These are phyloP conservation scores for Sesbania bispinosa DNA, from an alignment of 306 rosid species.

Conservation along the genomic window DNA sequence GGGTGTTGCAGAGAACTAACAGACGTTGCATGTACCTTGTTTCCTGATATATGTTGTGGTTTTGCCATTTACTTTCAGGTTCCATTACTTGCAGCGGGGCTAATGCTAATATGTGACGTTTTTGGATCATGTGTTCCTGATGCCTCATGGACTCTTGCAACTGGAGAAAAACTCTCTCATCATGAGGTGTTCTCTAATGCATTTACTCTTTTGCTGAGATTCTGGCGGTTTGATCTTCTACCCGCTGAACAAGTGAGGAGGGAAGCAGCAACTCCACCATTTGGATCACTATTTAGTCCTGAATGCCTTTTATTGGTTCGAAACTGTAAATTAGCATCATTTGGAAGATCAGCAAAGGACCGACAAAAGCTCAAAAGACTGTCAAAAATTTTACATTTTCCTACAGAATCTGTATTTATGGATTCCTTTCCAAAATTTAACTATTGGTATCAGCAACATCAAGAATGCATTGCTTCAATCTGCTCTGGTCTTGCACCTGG, in stretches of 20 bases:
- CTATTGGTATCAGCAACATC: conserved; percentile 81
- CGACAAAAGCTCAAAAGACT: conserved; percentile 50
- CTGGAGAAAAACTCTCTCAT: conserved; percentile 73
- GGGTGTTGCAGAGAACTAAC: conserved; percentile 1
- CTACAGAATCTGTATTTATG: conserved; percentile 54
- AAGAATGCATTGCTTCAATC: conserved; percentile 78
- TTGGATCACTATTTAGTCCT: conserved; percentile 69
- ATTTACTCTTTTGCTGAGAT: conserved; percentile 75
- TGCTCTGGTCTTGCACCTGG: conserved; percentile 67
- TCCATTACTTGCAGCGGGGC: conserved; percentile 74
- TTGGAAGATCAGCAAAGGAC: conserved; percentile 53
- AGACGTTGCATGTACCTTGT: conserved; percentile 10
- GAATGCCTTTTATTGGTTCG: conserved; percentile 83
- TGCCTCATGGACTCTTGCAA: conserved; percentile 46
- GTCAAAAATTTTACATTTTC: conserved; percentile 46
- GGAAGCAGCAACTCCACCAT: conserved; percentile 47
- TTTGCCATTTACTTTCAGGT: conserved; percentile 52
- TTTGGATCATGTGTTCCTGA: conserved; percentile 70
- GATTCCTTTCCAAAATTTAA: conserved; percentile 80
- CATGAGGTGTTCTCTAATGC: conserved; percentile 82
- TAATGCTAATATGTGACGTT: conserved; percentile 84
- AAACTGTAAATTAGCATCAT: conserved; percentile 52
- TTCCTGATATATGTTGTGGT: conserved; percentile 26
- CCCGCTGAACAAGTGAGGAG: conserved; percentile 64
- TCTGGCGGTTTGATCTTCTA: conserved; percentile 85